phyloP scores from a whole-genome alignment of 2,329 filamentous ascomycete species.

The Penicillium sp. region DNA sequence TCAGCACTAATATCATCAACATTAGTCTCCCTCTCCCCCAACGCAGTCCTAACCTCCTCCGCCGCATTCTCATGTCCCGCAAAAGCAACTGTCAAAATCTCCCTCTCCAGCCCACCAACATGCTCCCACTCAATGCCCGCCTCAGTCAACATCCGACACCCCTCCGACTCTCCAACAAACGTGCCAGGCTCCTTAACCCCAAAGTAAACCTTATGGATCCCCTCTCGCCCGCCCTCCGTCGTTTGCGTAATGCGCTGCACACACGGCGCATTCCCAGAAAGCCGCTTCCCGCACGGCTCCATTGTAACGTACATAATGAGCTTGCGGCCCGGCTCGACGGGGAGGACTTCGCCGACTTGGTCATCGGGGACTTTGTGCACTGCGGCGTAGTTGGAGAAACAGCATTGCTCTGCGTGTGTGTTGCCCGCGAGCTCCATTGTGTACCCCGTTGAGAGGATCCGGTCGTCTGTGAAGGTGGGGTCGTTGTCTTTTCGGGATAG shows the following conservation, averaged over 20 bases:
- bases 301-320: slow-evolving; percentile 84
- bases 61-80: slow-evolving; percentile 65
- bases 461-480: slow-evolving; percentile 35
- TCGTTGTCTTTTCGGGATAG: slow-evolving; percentile 46
- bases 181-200: slow-evolving; percentile 86
- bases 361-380: slow-evolving; percentile 37
- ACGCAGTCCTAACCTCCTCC: slow-evolving; percentile 28
- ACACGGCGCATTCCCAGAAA: slow-evolving; percentile 53
- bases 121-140: slow-evolving; percentile 72
- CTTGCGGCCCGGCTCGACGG: slow-evolving; percentile 40
- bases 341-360: slow-evolving; percentile 42
- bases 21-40: slow-evolving; percentile 33
- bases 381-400: slow-evolving; percentile 65
- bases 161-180: slow-evolving; percentile 81
- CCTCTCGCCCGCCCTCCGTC: slow-evolving; percentile 49
- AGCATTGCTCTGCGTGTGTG: slow-evolving; percentile 94
- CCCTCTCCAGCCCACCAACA: slow-evolving; percentile 71
- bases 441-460: slow-evolving; percentile 76
- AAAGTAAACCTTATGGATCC: slow-evolving; percentile 76
- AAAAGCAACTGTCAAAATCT: slow-evolving; percentile 78
- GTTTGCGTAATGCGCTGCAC: slow-evolving; percentile 70
- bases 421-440: slow-evolving; percentile 89
- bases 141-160: slow-evolving; percentile 65
- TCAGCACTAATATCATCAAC: slow-evolving; percentile 40
- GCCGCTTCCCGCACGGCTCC: slow-evolving; percentile 53